Evolutionary conservation across 768 basidiomycete genomes (phyloP), one percentile per base, ranked within the genome.

Genomic region (Mycena maculata): DNA sequence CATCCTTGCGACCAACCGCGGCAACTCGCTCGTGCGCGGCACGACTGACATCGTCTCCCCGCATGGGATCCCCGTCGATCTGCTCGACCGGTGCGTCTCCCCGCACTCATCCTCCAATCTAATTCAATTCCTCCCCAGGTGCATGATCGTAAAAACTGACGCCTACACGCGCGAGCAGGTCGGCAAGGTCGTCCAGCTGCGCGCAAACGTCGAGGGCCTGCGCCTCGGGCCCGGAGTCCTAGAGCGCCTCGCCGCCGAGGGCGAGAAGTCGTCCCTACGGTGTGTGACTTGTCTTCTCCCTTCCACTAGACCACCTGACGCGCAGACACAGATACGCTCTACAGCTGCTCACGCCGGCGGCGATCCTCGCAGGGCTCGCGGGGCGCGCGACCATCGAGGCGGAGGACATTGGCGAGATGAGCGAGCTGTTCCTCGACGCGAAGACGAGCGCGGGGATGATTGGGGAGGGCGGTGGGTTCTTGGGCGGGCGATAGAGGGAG

Each of bases 1-100:
- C 28, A 93, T 99, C 72, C 85, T 99, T 67, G 98, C 98, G 3
- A 98, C 97, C 27, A 99, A 99, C 77, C 88, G 98, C 23, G 98
- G 97, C 4, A 92, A 95, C 70, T 87, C 94, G 2, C 87, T 95
- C 10, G 95, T 99, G 57, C 89, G 97, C 33, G 98, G 98, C 7
- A 98, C 98, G 7, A 90, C 88, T 1, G 97, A 98, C 67, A 92
- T 99, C 58, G 84, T 94, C 22, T 87, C 94, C 8, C 94, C 98
- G 1, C 97, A 99, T 75, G 98, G 98, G 15, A 83, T 99, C 45
- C 98, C 98, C 13, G 88, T 95, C 50, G 97, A 99, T 80, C 83
- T 99, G 18, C 85, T 98, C 48, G 98, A 99, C 80, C 87, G 97
- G 90, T 95, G 81, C 63, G 85, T 69, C n/a, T 3, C 2, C 9